These are phyloP conservation scores for Sordariomycetes sp. DNA, from an alignment of 2,329 filamentous ascomycete genomes.

Conservation along the genomic window DNA sequence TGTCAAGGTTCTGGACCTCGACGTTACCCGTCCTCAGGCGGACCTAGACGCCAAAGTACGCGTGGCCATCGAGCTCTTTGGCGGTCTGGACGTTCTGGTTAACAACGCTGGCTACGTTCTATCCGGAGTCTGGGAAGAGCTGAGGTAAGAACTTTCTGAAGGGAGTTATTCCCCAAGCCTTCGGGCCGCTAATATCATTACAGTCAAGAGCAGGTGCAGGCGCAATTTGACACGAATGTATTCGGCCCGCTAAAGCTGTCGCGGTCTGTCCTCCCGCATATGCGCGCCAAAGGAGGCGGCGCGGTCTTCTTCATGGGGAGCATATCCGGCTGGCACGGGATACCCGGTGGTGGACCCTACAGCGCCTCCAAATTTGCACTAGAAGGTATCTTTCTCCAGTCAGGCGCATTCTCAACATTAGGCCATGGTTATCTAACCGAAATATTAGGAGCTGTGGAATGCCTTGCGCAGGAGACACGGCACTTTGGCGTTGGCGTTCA, in stretches of 20 bases:
- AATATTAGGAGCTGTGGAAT: conserved; percentile 12
- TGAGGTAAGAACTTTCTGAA: not conserved
- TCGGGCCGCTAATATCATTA: not conserved
- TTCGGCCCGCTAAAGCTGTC: conserved; percentile 24
- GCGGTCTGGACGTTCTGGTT: conserved; percentile 1
- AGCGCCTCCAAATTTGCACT: conserved; percentile 20
- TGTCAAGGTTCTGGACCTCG: not conserved
- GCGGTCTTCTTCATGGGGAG: conserved; percentile 23
- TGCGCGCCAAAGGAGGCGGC: conserved; percentile 17
- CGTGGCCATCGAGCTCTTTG: conserved; percentile 3
- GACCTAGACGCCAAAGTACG: conserved; percentile 3
- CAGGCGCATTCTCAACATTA: not conserved
- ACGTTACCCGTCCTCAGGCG: not conserved
- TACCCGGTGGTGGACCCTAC: conserved; percentile 19
- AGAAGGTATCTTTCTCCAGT: conserved; percentile 12
- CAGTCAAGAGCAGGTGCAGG: conserved; percentile 15
- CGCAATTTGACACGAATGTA: conserved; percentile 22
- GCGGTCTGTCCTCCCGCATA: conserved; percentile 18
- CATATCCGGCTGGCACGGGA: conserved; percentile 20
- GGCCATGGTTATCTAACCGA: not conserved
- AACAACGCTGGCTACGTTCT: conserved; percentile 6
- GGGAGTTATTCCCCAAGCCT: not conserved
- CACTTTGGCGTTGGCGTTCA: conserved; percentile 17
- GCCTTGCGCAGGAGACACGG: conserved; percentile 14
- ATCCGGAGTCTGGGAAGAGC: conserved; percentile 6